Evolutionary conservation across 2,329 filamentous ascomycete genomes (phyloP).

Genomic region (Penicillium sp.): DNA sequence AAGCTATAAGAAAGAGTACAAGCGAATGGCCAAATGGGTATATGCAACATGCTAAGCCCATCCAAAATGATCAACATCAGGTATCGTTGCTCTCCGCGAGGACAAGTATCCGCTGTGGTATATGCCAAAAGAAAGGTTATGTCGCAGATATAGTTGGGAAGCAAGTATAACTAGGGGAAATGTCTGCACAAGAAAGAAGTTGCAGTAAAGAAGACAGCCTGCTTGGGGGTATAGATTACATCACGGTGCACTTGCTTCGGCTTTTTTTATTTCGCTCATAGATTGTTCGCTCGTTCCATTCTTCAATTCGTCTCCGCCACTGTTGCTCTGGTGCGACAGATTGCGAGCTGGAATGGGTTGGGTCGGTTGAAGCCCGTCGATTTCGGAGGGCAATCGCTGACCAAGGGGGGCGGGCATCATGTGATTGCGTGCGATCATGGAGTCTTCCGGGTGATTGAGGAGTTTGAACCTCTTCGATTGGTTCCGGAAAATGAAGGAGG

Average conservation of each 20-base stretch:
- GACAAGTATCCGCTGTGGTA: conserved; percentile 12
- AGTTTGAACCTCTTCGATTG: conserved; percentile 24
- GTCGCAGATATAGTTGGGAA: not conserved
- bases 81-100: conserved; percentile 12
- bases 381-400: conserved; percentile 22
- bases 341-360: conserved; percentile 32
- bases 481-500: conserved; percentile 28
- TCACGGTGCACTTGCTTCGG: conserved; percentile 43
- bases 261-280: conserved; percentile 39
- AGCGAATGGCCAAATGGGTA: conserved; percentile 9
- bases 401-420: conserved; percentile 22
- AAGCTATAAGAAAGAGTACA: not conserved
- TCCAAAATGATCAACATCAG: conserved; percentile 9
- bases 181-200: conserved; percentile 3
- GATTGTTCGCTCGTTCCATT: conserved; percentile 46
- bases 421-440: conserved; percentile 25
- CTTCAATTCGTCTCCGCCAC: conserved; percentile 44
- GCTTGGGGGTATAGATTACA: conserved; percentile 30
- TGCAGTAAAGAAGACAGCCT: not conserved
- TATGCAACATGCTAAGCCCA: conserved; percentile 2
- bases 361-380: conserved; percentile 40
- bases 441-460: conserved; percentile 21
- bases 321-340: conserved; percentile 39
- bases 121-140: conserved; percentile 16
- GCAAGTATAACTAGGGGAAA: not conserved